Evolutionary conservation across 495 filamentous ascomycete species (phyloP), one percentile per base, ranked within the genome.

Genomic region (Rhizodiscina lignyota): DNA sequence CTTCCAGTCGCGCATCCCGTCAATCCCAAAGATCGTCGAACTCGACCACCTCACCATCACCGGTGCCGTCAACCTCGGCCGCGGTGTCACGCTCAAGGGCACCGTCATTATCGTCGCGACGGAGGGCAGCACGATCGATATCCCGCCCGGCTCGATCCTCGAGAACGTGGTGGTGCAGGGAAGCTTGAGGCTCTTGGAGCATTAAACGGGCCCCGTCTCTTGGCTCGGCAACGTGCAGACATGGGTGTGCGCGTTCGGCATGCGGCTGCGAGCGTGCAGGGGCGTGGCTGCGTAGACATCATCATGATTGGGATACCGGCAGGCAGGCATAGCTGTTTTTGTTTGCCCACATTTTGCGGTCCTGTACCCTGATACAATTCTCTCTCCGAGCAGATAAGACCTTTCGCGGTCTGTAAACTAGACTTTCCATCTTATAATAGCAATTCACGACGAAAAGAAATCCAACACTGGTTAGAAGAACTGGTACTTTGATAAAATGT

Each of bases 61-160:
- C 17, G 89, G 89, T 51, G 79, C 81, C 23, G 91, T 99, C 47
- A 96, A 93, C 65, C 67, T 99, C 27, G 89, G 89, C 42, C 77
- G 91, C 33, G 85, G 85, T 33, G 89, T 99, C 30, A 85, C 80
- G 23, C 64, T 96, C 38, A 99, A 96, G 73, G 89, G 89, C 43
- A 97, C 91, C n/a, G 89, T 99, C 52, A 99, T 99, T 53, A 99
- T 99, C 51, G 89, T 99, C 24, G 89, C 89, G 10, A 94, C 86
- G 28, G 89, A 99, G 64, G 84, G 85, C 39, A 83, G 78, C 66
- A 96, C 91, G 41, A 99, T 99, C 48, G 89, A 99, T 59, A 77
- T 99, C 51, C 89, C 89, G 26, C 84, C 87, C 4, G 89, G 89
- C 53, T 93, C 83, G 13, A 78, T 96, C 45, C 67, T 99, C 38